These are phyloP conservation scores for Alternaria triticina DNA, from an alignment of 2,329 filamentous ascomycete genomes.

Conservation along the genomic window DNA sequence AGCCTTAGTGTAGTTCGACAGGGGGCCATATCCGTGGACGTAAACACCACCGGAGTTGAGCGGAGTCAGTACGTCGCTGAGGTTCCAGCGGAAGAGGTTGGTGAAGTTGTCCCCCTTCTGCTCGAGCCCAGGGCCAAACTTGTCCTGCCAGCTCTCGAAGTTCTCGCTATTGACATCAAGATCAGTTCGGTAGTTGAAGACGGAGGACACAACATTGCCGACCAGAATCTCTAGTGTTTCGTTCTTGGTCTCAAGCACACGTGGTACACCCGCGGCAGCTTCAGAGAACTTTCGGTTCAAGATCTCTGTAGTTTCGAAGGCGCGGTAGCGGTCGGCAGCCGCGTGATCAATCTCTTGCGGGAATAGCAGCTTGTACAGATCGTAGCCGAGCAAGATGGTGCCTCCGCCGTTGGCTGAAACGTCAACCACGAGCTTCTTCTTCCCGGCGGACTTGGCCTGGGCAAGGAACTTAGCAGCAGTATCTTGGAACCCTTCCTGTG, in stretches of 20 bases:
- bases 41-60: conserved; percentile 43
- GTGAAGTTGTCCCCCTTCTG: conserved; percentile 62
- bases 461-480: conserved; percentile 52
- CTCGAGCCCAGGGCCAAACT: conserved; percentile 51
- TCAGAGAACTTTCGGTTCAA: conserved; percentile 52
- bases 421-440: conserved; percentile 67
- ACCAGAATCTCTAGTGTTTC: conserved; percentile 44
- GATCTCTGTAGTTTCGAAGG: conserved; percentile 55
- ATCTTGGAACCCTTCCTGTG: conserved; percentile 50
- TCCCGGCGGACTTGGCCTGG: conserved; percentile 56
- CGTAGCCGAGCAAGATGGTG: conserved; percentile 65
- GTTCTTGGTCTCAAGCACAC: conserved; percentile 40
- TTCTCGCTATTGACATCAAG: conserved; percentile 57
- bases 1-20: conserved; percentile 51
- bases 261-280: conserved; percentile 38
- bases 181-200: conserved; percentile 57
- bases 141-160: conserved; percentile 55
- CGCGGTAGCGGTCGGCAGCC: conserved; percentile 59
- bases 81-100: conserved; percentile 61
- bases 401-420: conserved; percentile 66
- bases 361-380: conserved; percentile 66
- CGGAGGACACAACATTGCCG: conserved; percentile 48
- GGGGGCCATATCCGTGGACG: conserved; percentile 42
- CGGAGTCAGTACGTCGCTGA: conserved; percentile 49
- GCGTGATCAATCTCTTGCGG: conserved; percentile 56